Base-by-base conservation (phyloP, 202 grass and related monocot genomes). In the Saccharum hybrid region DNA sequence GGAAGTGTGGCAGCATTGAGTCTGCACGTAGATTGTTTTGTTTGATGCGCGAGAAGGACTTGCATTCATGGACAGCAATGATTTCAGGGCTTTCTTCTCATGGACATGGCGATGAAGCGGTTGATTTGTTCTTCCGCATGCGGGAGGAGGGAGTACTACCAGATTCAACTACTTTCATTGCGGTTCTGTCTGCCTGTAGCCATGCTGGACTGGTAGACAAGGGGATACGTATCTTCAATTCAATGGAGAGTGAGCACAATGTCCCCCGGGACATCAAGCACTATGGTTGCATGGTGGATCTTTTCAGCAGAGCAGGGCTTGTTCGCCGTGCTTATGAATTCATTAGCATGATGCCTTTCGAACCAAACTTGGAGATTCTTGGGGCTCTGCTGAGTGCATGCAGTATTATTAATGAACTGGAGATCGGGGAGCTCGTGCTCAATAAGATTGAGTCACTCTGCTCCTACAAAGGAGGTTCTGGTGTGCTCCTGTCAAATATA, bases 241-340 rank as follows among this genome's bases (percentile, higher is more conserved):
- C 82, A 26, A 94, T 94, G 90, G 80, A 90, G 62, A 79, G 30
- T 59, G 69, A 82, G 8, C 72, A 86, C 42, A 88, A 73, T 21
- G 72, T 92, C 36, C 46, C 68, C 23, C 82, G 45, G 8, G 83
- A 86, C 23, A 89, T 86, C 72, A 94, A 92, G 80, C 92, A 94
- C 70, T 92, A 92, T 34, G 92, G 92, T 10, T 94, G 92, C 67
- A 77, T 92, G 79, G 89, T 92, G 71, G 92, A 94, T 43, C 89
- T 94, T 79, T 83, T 94, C 46, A 94, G 87, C 77, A 89, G 92
- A 45, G 89, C 89, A 64, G 87, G 92, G 11, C 85, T 91, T 79
- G 34, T 94, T 81, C 78, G 38, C 70, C 79, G 40, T 42, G 87
- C 87, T 38, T 92, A 88, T 28, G 66, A 86, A 68, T 83, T 94